phyloP scores from a whole-genome alignment of 1,284 basidiomycete genomes.

The Rhodotorula sp. region DNA sequence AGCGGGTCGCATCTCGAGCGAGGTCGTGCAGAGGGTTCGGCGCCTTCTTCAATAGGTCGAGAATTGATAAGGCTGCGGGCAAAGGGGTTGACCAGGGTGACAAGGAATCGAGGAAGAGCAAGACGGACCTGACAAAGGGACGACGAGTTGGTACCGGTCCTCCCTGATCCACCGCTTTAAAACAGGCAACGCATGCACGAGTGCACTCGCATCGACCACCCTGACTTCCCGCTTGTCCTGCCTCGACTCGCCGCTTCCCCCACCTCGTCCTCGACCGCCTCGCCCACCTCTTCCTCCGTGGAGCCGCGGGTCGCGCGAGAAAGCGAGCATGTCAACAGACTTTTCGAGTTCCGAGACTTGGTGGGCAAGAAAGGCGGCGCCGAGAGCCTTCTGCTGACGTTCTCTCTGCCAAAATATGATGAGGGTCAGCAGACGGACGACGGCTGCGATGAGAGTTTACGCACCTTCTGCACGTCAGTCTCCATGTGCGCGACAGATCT shows the following conservation, averaged over 20 bases:
- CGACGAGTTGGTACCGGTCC: constrained; percentile 28
- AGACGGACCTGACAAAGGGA: constrained; percentile 34
- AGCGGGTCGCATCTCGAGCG: constrained; percentile 31
- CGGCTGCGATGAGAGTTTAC: not conserved
- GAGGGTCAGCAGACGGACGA: not conserved
- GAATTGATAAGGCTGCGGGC: constrained; percentile 28
- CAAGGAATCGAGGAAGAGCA: not conserved
- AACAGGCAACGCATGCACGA: constrained; percentile 38
- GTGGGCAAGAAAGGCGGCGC: constrained; percentile 39
- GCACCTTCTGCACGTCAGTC: constrained; percentile 17
- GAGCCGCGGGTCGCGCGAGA: constrained; percentile 17
- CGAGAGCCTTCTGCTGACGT: constrained; percentile 25
- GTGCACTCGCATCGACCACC: constrained; percentile 33
- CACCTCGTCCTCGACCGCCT: not conserved
- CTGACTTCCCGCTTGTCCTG: not conserved
- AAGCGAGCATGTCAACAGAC: constrained; percentile 29
- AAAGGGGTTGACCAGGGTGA: not conserved
- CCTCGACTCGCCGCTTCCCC: not conserved
- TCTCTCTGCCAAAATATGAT: constrained; percentile 17
- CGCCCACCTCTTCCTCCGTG: not conserved
- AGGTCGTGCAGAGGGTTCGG: constrained; percentile 25
- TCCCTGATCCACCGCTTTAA: constrained; percentile 37
- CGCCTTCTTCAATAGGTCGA: constrained; percentile 36
- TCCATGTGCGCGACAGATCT: not conserved
- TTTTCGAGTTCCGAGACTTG: constrained; percentile 32